A percentile compares a stretch with the other conserved stretches of the same genome.
These are phyloP conservation scores for Singerocomus inundabilis DNA, from an alignment of 1,284 basidiomycete genomes.

Conservation along the genomic window DNA sequence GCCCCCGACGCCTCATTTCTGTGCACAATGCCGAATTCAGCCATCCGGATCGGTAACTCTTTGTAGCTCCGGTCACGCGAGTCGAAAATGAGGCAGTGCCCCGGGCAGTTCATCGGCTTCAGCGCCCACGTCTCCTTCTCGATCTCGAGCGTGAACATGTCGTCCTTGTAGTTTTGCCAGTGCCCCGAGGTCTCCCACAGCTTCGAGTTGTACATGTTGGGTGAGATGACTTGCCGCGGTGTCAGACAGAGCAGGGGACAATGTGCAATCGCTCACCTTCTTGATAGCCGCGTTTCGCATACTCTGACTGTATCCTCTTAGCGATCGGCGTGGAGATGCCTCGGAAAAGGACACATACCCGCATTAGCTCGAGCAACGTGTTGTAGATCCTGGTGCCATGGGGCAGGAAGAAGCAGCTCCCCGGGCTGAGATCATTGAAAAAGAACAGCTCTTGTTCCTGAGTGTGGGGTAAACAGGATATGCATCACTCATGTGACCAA, in stretches of 20 bases:
- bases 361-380: conserved; percentile 86
- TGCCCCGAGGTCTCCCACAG: conserved; percentile 99
- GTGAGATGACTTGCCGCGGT: conserved; percentile 76
- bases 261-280: conserved; percentile 51
- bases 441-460: conserved; percentile 97
- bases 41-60: conserved; percentile 95
- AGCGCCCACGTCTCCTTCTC: conserved; percentile 95
- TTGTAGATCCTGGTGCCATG: conserved; percentile 99
- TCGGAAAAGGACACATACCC: conserved; percentile 51
- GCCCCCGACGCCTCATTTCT: conserved; percentile 97
- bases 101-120: conserved; percentile 99
- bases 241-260: conserved; percentile 7
- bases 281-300: conserved; percentile 85
- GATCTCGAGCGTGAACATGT: conserved; percentile 93
- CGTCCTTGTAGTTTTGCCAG: conserved; percentile 97
- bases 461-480: conserved; percentile 12
- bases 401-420: conserved; percentile 95
- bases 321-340: background rate
- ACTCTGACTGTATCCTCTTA: conserved; percentile 57
- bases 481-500: background rate
- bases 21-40: conserved; percentile 98
- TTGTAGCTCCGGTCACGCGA: conserved; percentile 92
- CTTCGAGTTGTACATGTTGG: conserved; percentile 97
- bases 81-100: conserved; percentile 96
- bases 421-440: conserved; percentile 96